A percentile compares a stretch with the other conserved stretches of the same genome.
These are phyloP conservation scores for Tanacetum coccineum DNA, from an alignment of 129 eudicot genomes.

Conservation along the genomic window DNA sequence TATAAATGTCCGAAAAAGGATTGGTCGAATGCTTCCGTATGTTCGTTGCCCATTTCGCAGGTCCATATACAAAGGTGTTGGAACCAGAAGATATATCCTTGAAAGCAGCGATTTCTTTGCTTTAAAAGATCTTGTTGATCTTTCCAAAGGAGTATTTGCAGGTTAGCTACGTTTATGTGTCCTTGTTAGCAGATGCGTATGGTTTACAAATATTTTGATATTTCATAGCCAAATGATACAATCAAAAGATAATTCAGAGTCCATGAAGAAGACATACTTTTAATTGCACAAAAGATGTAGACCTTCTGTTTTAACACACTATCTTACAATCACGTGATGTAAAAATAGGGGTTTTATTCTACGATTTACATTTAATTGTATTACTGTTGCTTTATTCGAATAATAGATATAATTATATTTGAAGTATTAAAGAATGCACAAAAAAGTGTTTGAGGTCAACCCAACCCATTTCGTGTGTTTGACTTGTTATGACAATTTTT, in stretches of 20 bases:
- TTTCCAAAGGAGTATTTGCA: constrained; percentile 92
- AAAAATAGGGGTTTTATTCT: too few relatives aligned
- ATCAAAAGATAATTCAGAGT: neutral
- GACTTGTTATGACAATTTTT: neutral
- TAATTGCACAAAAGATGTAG: neutral
- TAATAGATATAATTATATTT: too few relatives aligned
- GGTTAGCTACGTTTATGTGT: constrained; percentile 39
- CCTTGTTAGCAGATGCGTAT: constrained; percentile 1
- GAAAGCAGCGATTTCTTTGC: constrained; percentile 93
- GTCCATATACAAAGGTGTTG: constrained; percentile 80
- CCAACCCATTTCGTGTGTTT: neutral
- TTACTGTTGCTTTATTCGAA: neutral
- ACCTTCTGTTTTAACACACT: too few relatives aligned
- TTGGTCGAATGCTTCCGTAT: constrained; percentile 78
- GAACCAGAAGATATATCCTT: constrained; percentile 83
- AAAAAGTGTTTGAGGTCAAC: constrained; percentile 1
- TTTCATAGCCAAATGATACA: neutral
- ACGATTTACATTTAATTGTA: too few relatives aligned
- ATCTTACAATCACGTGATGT: too few relatives aligned
- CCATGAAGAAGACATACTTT: neutral
- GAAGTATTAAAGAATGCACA: neutral
- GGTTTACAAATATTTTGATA: neutral
- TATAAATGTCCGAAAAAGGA: constrained; percentile 64
- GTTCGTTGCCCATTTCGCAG: constrained; percentile 86
- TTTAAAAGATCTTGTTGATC: constrained; percentile 86